phyloP scores from a whole-genome alignment of 345 rosid species.

The Camelina laxa region DNA sequence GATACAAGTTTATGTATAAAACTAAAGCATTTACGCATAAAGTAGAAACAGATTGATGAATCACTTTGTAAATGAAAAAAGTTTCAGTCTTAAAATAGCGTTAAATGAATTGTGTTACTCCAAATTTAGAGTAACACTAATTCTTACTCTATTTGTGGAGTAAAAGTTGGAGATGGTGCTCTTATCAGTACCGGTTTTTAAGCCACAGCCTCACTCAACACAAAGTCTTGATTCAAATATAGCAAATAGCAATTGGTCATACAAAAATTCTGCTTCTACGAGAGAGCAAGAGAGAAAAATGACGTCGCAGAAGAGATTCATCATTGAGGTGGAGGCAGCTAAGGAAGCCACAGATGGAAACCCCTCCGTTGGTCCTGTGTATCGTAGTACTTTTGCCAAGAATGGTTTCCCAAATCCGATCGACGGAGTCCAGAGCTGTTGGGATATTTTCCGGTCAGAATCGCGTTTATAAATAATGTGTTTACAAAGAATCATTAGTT shows the following conservation, averaged over 20 bases:
- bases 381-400: constrained; percentile 77
- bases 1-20: too few species aligned
- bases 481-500: background rate
- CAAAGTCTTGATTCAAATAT: background rate
- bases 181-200: background rate
- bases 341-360: constrained; percentile 63
- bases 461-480: constrained; percentile 5
- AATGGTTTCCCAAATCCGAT: constrained; percentile 81
- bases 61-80: too few species aligned
- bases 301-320: constrained; percentile 55
- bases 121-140: too few species aligned
- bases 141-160: too few species aligned
- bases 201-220: background rate
- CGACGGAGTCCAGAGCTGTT: constrained; percentile 80
- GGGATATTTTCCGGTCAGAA: constrained; percentile 93
- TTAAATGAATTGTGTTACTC: too few species aligned
- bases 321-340: constrained; percentile 74
- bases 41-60: too few species aligned
- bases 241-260: background rate
- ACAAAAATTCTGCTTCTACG: background rate
- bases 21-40: too few species aligned
- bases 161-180: too few species aligned
- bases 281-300: constrained; percentile 8
- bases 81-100: too few species aligned
- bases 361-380: constrained; percentile 89